Base-by-base conservation (phyloP, 1,284 basidiomycete species). In the Ceratobasidium sp. region DNA sequence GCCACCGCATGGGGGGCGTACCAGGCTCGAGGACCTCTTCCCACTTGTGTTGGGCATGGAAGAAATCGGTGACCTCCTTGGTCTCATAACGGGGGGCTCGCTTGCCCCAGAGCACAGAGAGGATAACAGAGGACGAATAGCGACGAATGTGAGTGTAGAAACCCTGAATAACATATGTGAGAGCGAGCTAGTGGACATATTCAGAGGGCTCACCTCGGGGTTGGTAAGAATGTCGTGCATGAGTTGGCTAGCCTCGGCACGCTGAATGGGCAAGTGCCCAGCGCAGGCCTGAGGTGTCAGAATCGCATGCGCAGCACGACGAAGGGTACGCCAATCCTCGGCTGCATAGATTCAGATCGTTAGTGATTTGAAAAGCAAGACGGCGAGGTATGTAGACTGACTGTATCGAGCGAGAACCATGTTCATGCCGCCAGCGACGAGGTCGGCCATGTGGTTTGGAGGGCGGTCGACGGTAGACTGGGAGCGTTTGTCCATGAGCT, bases 161-260 rank as follows among this genome's bases (percentile, higher is more conserved):
- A 32, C 73, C 52, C 80, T 81, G 55, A 30, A 64, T 45, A 21
- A 28, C 23, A 52, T 39, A 48, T 34, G 67, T 41, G 32, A 58
- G 55, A 58, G 28, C 60, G 39, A 62, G 21, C 26, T 16, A 36
- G n/a, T 30, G 18, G 48, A 21, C 21, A 16, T 45, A 57, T 48
- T 36, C 12, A 41, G 60, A 57, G 21, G 6, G 58, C 75, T 26
- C 75, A 81, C 81, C 48, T 80, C 75, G 6, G 81, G 80, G 18
- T 71, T 71, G 36, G 9, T 82, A 79, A 67, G 61, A 4, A 80
- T 32, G 52, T 81, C 80, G 57, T 79, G 76, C 77, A 81, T 74
- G 10, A 82, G 75, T 64, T 82, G 82, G 3, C 76, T 75, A 12
- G 79, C 77, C 74, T 82, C 82, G 0, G 80, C 80, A 2, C 74